Conservation (phyloP, 2,329 filamentous ascomycete genomes). For the Tolypocladium tropicale region DNA sequence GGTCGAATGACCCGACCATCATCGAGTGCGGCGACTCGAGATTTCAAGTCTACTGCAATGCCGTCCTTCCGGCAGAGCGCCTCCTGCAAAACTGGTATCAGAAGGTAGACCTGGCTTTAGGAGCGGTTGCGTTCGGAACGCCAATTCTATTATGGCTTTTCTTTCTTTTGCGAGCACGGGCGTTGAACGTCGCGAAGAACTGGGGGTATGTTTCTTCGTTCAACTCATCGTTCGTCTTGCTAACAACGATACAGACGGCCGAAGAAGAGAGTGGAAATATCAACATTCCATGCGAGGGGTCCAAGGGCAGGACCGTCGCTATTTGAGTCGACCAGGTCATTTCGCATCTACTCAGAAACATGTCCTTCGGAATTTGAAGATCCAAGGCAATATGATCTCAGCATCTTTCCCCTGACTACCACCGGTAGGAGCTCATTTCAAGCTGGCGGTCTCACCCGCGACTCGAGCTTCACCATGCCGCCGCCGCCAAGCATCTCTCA, state of each 20-base stretch:
- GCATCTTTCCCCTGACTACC: background rate
- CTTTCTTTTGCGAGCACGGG: background rate
- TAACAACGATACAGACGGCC: background rate
- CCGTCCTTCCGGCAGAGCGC: slow-evolving; percentile 9
- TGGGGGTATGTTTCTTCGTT: background rate
- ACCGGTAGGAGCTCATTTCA: background rate
- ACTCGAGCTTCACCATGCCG: background rate
- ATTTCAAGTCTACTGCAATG: slow-evolving; percentile 21
- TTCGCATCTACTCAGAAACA: background rate
- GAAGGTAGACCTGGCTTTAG: slow-evolving; percentile 15
- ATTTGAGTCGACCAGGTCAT: background rate
- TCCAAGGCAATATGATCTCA: background rate
- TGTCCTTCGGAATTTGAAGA: background rate
- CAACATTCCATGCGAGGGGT: background rate
- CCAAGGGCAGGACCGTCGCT: background rate
- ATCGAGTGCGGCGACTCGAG: slow-evolving; percentile 9
- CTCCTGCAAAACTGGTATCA: slow-evolving; percentile 16
- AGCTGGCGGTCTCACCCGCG: background rate
- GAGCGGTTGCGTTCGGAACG: slow-evolving; percentile 10
- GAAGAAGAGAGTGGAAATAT: background rate
- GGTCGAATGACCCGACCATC: slow-evolving; percentile 16
- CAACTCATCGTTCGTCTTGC: background rate
- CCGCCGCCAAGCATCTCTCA: background rate
- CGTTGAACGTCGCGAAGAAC: background rate
- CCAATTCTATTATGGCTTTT: slow-evolving; percentile 8